Base-by-base conservation (phyloP, 306 rosid species). In the Nissolia schottii region DNA sequence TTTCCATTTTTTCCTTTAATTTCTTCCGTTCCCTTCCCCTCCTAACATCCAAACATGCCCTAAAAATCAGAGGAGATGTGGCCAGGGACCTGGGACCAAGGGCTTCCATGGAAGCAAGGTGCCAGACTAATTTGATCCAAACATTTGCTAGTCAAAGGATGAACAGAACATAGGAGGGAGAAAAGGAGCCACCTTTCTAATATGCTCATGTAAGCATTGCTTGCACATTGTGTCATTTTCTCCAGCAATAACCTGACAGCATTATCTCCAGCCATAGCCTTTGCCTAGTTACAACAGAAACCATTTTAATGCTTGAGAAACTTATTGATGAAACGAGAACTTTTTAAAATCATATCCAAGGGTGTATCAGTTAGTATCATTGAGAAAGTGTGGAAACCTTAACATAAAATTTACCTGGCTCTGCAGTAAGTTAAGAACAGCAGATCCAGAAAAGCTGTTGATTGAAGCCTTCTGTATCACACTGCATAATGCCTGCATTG, bases 201-300 rank as follows among this genome's bases (percentile, higher is more conserved):
- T 83, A 94, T 94, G 81, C 92, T 86, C 75, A 91, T 89, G 83
- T 91, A 94, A 25, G 98, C 98, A 77, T 86, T 91, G 84, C 96
- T 91, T 29, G 98, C 97, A 79, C 91, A 83, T 73, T 91, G 92
- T 53, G 90, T 62, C 98, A 94, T 91, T 81, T 91, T 94, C 71
- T 94, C 98, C 67, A 94, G 87, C 86, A 94, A 85, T 59, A 89
- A 89, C 83, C 98, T 87, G 23, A 94, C 89, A 66, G 91, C 86
- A 76, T 77, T 87, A 83, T 94, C 97, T 73, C 98, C 98, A 57
- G 97, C 97, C 98, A 94, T 89, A 80, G 98, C 98, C 91, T 91
- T 94, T 72, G 97, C 98, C 98, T 94, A 77, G 22, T 84, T 24
- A 82, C 32, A 67, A 62, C 35, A 58, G 72, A 73, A 71, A 27